A percentile compares a stretch with the other conserved stretches of the same genome.
Evolutionary conservation across 345 rosid species (phyloP).

Genomic region (Salix viminalis): DNA sequence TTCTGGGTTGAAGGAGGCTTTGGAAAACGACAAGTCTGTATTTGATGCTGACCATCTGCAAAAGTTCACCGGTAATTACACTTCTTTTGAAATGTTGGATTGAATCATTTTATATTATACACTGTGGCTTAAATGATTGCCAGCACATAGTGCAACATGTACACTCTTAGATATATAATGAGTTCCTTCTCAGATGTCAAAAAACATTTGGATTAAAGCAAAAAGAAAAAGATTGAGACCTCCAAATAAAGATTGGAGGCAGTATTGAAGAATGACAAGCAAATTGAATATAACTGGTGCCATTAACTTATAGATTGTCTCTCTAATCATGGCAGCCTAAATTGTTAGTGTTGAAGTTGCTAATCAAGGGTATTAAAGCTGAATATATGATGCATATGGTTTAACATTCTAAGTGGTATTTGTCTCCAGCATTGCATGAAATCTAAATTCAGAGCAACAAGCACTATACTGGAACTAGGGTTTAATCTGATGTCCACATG

Average conservation of each 20-base stretch:
- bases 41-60: conserved; percentile 73
- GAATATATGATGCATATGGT: background rate
- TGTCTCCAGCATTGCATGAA: background rate
- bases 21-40: conserved; percentile 56
- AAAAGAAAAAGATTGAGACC: no score
- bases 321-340: background rate
- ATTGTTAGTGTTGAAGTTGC: background rate
- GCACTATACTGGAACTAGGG: no score
- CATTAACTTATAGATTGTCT: background rate
- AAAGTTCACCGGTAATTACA: conserved; percentile 49
- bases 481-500: background rate
- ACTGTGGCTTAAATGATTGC: no score
- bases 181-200: no score
- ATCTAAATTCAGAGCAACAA: background rate
- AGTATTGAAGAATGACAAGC: no score
- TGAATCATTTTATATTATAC: no score
- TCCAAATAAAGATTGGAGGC: no score
- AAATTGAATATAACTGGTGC: background rate
- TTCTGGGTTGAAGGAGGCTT: conserved; percentile 60
- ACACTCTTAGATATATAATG: no score
- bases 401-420: background rate
- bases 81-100: background rate
- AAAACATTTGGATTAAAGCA: no score
- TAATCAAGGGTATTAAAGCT: background rate
- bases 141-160: no score